These are phyloP conservation scores for Oxytropis ochrocephala DNA, from an alignment of 306 rosid species.

Conservation along the genomic window DNA sequence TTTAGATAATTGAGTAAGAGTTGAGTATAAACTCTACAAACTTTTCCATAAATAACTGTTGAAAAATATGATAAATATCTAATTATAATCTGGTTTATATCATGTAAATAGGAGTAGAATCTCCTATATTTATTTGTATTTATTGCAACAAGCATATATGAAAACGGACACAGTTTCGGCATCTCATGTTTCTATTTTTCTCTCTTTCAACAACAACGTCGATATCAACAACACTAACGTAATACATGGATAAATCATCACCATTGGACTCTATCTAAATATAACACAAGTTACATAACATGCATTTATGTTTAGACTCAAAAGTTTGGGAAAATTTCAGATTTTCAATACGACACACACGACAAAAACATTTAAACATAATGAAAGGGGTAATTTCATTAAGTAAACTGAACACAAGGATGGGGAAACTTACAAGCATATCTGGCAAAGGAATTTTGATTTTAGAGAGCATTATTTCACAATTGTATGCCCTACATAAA, in stretches of 20 bases:
- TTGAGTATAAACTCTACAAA: not conserved
- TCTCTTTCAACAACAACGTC: not conserved
- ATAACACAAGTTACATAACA: not conserved
- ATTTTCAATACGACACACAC: not conserved
- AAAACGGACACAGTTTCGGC: no score
- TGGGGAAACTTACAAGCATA: slow-evolving; percentile 42
- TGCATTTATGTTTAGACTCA: not conserved
- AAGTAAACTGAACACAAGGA: slow-evolving; percentile 7
- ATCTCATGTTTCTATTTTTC: no score
- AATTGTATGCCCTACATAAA: slow-evolving; percentile 51
- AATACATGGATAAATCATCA: not conserved
- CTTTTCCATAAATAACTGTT: not conserved
- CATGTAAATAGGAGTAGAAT: no score
- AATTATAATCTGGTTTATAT: no score
- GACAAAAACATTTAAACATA: slow-evolving; percentile 14
- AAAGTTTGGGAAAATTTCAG: slow-evolving; percentile 1
- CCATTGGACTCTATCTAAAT: not conserved
- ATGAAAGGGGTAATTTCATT: not conserved
- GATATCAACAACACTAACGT: not conserved
- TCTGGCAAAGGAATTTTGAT: slow-evolving; percentile 52
- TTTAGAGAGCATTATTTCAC: slow-evolving; percentile 54
- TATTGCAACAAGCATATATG: no score
- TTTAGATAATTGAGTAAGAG: not conserved
- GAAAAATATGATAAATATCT: no score
- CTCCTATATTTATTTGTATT: no score